Evolutionary conservation across 2,329 filamentous ascomycete genomes (phyloP).

Genomic region (Colletotrichum sp.): DNA sequence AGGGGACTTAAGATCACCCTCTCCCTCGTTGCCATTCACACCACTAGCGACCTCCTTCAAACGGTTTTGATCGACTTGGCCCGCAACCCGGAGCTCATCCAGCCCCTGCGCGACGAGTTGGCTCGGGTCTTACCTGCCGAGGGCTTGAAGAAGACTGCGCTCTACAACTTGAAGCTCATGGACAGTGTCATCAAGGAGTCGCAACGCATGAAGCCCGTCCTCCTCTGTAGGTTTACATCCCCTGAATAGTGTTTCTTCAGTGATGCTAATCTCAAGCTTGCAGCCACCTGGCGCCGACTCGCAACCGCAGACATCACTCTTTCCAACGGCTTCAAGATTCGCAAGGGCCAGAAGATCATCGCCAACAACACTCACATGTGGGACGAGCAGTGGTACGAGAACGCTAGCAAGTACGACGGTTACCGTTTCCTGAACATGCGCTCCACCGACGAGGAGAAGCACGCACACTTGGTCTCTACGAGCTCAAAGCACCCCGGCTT

Average conservation of each 20-base stretch:
- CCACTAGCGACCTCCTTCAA: conserved; percentile 24
- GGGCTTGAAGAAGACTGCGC: conserved; percentile 24
- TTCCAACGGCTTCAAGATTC: conserved; percentile 22
- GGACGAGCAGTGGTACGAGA: conserved; percentile 21
- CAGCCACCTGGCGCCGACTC: conserved; percentile 15
- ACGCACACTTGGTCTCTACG: conserved; percentile 38
- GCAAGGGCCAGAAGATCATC: conserved; percentile 23
- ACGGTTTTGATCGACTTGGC: conserved; percentile 26
- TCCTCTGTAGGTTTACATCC: conserved; percentile 8
- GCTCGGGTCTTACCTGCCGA: conserved; percentile 20
- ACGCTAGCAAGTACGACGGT: conserved; percentile 24
- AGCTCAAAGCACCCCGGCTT: conserved; percentile 33
- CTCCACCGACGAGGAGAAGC: conserved; percentile 24
- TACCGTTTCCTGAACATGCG: conserved; percentile 24
- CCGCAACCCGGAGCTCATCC: conserved; percentile 23
- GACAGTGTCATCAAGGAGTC: conserved; percentile 31
- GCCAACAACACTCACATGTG: conserved; percentile 23
- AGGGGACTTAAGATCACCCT: conserved; percentile 9
- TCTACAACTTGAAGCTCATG: conserved; percentile 28
- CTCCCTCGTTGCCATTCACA: conserved; percentile 27
- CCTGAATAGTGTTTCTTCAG: not conserved
- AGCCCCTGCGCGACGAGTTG: conserved; percentile 26
- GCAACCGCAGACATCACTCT: conserved; percentile 20
- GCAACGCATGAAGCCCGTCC: conserved; percentile 27
- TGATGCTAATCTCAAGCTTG: too few relatives aligned